These are phyloP conservation scores for Pseudozyma thailandica DNA, from an alignment of 1,284 basidiomycete genomes.

Conservation along the genomic window DNA sequence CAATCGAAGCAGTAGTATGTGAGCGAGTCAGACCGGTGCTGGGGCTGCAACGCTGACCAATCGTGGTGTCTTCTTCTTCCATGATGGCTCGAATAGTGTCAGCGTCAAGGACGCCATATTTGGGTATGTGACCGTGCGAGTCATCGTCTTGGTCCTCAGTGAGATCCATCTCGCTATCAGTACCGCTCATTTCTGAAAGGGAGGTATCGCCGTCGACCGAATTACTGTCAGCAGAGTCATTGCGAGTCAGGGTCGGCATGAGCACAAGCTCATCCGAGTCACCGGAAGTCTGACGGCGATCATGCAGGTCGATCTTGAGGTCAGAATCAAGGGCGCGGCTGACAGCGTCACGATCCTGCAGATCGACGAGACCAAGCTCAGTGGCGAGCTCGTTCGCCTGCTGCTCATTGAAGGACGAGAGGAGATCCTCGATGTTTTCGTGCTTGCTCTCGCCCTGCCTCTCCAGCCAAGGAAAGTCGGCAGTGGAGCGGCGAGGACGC, in stretches of 20 bases:
- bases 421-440: conserved; percentile 40
- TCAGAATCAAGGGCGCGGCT: conserved; percentile 9
- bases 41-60: conserved; percentile 1
- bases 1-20: conserved; percentile 27
- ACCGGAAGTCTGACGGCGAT: conserved; percentile 7
- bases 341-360: conserved; percentile 35
- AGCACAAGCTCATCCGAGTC: conserved; percentile 19
- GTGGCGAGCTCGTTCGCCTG: conserved; percentile 48
- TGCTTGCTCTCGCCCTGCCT: conserved; percentile 5
- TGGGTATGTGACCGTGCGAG: conserved; percentile 14
- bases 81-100: conserved; percentile 39
- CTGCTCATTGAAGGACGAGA: conserved; percentile 33
- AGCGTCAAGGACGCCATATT: conserved; percentile 42
- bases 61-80: conserved; percentile 14
- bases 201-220: conserved; percentile 37
- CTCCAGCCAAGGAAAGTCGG: conserved; percentile 43
- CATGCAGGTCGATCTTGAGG: background rate
- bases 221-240: conserved; percentile 12
- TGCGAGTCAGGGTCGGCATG: conserved; percentile 26
- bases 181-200: conserved; percentile 33
- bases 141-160: conserved; percentile 17
- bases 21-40: conserved; percentile 28
- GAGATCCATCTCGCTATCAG: conserved; percentile 34
- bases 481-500: conserved; percentile 39
- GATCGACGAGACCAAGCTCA: conserved; percentile 43